Percentiles rank a stretch among this genome's conserved stretches.
Evolutionary conservation across 306 rosid species (phyloP).

Genomic region (Inga oerstediana): DNA sequence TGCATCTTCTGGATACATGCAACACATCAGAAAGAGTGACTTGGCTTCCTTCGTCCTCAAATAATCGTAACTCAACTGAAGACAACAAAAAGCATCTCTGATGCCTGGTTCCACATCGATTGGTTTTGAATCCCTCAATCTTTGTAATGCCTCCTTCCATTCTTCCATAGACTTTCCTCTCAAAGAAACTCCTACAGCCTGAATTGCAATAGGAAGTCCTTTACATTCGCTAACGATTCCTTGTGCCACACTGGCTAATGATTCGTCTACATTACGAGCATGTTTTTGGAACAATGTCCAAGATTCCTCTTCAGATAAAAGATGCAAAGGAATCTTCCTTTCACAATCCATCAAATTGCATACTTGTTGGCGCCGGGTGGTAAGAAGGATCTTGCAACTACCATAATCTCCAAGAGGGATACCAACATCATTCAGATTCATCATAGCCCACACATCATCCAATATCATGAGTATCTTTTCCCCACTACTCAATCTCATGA

Average conservation of each 20-base stretch:
- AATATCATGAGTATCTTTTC: neutral
- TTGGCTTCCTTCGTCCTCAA: neutral
- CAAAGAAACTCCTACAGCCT: neutral
- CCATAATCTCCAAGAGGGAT: no score
- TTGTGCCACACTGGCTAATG: neutral
- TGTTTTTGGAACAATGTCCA: neutral
- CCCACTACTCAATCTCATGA: neutral
- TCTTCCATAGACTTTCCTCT: neutral
- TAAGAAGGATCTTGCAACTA: neutral
- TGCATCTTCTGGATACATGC: neutral
- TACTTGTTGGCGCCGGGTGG: neutral
- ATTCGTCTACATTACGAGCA: neutral
- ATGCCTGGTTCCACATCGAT: neutral
- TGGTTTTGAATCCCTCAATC: neutral
- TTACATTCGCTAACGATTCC: slow-evolving; percentile 10
- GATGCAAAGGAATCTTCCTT: neutral
- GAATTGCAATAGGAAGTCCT: slow-evolving; percentile 13
- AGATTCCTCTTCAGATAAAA: neutral
- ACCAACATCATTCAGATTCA: neutral
- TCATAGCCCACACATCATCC: neutral
- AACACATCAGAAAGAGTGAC: neutral
- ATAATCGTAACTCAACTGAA: neutral
- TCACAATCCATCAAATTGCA: neutral
- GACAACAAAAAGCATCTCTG: neutral
- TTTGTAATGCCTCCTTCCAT: neutral